These are phyloP conservation scores for Hericium rajendrae DNA, from an alignment of 768 basidiomycete genomes.

Conservation along the genomic window DNA sequence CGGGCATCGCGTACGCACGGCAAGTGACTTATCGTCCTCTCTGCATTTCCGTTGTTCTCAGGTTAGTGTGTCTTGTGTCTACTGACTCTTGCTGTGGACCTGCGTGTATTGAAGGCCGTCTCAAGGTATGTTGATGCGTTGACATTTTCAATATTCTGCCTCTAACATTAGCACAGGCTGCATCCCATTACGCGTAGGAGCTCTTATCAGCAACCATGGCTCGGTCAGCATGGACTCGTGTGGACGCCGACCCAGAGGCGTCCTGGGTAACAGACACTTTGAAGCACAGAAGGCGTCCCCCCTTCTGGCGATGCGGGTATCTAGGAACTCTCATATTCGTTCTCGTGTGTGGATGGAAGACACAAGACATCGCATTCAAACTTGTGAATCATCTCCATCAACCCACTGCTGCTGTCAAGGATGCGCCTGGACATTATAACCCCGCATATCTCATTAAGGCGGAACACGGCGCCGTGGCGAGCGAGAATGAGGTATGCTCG, in stretches of 20 bases:
- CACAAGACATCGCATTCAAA: no score
- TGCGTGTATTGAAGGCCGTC: no score
- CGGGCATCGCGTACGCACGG: background rate
- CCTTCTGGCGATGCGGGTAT: no score
- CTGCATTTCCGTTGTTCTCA: no score
- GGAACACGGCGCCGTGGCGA: constrained; percentile 75
- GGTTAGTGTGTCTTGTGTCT: no score
- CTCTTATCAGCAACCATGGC: background rate
- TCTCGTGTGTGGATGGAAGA: no score
- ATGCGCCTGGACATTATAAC: constrained; percentile 26
- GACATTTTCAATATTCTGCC: background rate
- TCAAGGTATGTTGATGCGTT: no score
- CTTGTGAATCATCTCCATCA: no score
- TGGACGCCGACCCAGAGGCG: background rate
- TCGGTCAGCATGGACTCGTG: background rate
- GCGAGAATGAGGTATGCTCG: constrained; percentile 82
- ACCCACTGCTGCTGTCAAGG: background rate
- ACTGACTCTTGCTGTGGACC: no score
- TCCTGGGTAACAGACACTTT: background rate
- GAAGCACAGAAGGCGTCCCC: no score
- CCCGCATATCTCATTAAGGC: constrained; percentile 53
- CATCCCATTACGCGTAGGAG: no score
- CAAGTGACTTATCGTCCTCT: background rate
- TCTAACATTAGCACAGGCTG: background rate
- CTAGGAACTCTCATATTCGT: no score